Conservation (phyloP, 768 basidiomycete genomes). For the Tricholoma flavovirens region DNA sequence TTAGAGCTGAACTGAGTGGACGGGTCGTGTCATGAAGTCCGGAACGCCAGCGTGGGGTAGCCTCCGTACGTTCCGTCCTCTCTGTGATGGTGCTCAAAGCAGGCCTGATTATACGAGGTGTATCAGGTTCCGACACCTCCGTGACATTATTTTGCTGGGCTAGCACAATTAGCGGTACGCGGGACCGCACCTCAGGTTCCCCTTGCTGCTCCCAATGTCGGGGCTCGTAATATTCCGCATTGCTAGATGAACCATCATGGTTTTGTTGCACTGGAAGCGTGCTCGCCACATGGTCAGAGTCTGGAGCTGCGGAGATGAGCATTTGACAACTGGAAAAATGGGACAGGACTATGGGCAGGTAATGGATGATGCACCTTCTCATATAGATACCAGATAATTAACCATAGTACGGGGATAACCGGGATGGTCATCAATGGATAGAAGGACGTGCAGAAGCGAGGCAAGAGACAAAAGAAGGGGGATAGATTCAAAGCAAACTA, state of each 20-base stretch:
- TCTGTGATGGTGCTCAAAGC: constrained; percentile 65
- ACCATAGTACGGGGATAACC: constrained; percentile 5
- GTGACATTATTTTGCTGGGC: constrained; percentile 42
- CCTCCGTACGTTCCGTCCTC: constrained; percentile 58
- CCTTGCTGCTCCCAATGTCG: constrained; percentile 11
- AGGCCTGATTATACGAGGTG: constrained; percentile 23
- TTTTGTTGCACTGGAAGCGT: constrained; percentile 17
- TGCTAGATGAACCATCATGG: constrained; percentile 9
- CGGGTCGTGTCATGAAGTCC: constrained; percentile 36
- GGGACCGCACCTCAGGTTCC: constrained; percentile 33
- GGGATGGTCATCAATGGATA: constrained; percentile 11
- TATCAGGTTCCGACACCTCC: constrained; percentile 27
- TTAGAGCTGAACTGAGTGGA: constrained; percentile 34
- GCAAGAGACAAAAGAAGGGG: constrained; percentile 25
- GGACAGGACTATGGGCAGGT: constrained; percentile 12
- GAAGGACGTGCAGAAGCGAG: constrained; percentile 14
- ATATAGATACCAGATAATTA: constrained; percentile 27
- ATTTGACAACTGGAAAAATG: constrained; percentile 1
- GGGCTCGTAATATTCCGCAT: constrained; percentile 18
- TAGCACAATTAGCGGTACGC: constrained; percentile 54
- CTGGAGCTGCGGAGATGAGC: constrained; percentile 11
- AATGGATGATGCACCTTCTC: constrained; percentile 57
- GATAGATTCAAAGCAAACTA: constrained; percentile 17
- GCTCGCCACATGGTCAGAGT: constrained; percentile 10
- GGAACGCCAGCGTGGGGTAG: constrained; percentile 43